phyloP scores from a whole-genome alignment of 2,329 filamentous ascomycete genomes.

The Alternaria panax region DNA sequence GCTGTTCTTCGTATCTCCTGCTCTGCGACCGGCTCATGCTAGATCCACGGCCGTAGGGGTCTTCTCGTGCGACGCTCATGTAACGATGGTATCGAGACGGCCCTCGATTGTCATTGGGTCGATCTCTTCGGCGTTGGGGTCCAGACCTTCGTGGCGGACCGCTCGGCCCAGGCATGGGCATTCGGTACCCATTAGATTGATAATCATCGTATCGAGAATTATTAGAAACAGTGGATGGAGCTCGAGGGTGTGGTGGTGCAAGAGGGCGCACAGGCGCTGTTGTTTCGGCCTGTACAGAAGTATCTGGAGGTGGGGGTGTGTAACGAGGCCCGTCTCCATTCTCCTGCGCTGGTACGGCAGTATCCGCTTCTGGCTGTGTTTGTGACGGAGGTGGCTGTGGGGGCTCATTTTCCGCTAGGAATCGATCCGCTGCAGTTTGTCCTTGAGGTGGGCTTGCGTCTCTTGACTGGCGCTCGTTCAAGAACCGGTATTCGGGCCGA shows the following conservation, averaged over 20 bases:
- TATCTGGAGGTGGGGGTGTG: conserved; percentile 37
- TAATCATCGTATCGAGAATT: conserved; percentile 43
- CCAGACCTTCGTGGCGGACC: conserved; percentile 34
- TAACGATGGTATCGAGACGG: conserved; percentile 48
- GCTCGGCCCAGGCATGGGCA: conserved; percentile 37
- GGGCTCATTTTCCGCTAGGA: conserved; percentile 41
- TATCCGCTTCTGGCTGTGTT: conserved; percentile 24
- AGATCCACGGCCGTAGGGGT: conserved; percentile 45
- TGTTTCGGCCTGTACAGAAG: conserved; percentile 22
- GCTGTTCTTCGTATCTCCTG: conserved; percentile 46
- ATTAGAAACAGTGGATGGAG: conserved; percentile 44
- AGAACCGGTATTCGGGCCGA: conserved; percentile 32
- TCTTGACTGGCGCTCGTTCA: conserved; percentile 29
- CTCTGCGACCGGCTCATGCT: conserved; percentile 48
- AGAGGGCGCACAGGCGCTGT: conserved; percentile 24
- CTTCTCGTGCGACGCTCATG: conserved; percentile 45
- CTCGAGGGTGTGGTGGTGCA: conserved; percentile 27
- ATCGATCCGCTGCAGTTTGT: conserved; percentile 45
- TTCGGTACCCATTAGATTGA: conserved; percentile 30
- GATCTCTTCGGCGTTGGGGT: conserved; percentile 43
- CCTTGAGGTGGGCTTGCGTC: conserved; percentile 33
- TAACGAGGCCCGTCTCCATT: conserved; percentile 40
- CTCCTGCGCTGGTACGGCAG: conserved; percentile 27
- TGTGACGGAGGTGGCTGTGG: conserved; percentile 15
- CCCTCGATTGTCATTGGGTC: conserved; percentile 41